phyloP scores from a whole-genome alignment of 2,329 filamentous ascomycete genomes.

The Xylariaceae sp. region DNA sequence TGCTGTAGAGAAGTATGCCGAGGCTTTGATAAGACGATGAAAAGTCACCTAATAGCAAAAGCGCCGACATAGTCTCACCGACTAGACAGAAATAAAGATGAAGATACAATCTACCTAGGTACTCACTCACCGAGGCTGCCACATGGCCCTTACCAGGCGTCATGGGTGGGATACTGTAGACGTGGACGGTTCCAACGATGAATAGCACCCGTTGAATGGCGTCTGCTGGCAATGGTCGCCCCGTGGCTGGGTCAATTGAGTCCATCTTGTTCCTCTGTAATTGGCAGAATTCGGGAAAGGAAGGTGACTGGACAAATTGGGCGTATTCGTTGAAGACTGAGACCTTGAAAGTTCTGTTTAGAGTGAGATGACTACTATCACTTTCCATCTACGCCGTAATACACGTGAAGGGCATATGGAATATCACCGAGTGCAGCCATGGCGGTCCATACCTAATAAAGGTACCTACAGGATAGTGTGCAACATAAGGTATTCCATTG shows the following conservation, averaged over 20 bases:
- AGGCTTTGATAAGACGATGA: not conserved
- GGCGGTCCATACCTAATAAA: not conserved
- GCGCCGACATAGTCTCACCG: not conserved
- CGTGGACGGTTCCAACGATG: constrained; percentile 75
- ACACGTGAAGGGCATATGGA: not conserved
- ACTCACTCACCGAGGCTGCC: constrained; percentile 58
- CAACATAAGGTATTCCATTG: constrained; percentile 13
- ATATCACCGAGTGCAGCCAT: constrained; percentile 6
- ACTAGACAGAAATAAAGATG: not conserved
- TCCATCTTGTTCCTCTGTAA: constrained; percentile 55
- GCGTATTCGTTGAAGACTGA: constrained; percentile 11
- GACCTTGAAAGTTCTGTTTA: not conserved
- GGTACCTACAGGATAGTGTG: constrained; percentile 4
- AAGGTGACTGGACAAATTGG: not conserved
- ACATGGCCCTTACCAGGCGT: constrained; percentile 80
- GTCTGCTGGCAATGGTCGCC: constrained; percentile 70
- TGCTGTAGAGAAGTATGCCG: not conserved
- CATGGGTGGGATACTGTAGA: constrained; percentile 87
- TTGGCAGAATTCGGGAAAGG: not conserved
- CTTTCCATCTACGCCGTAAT: constrained; percentile 13
- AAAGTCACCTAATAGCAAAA: not conserved
- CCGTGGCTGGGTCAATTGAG: constrained; percentile 74
- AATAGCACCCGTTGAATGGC: constrained; percentile 88
- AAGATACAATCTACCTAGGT: not conserved
- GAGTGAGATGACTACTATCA: not conserved